Percentiles rank a stretch among this genome's conserved stretches.
Evolutionary conservation across 2,329 filamentous ascomycete genomes (phyloP).

Genomic region (Sordariomycetes sp.): DNA sequence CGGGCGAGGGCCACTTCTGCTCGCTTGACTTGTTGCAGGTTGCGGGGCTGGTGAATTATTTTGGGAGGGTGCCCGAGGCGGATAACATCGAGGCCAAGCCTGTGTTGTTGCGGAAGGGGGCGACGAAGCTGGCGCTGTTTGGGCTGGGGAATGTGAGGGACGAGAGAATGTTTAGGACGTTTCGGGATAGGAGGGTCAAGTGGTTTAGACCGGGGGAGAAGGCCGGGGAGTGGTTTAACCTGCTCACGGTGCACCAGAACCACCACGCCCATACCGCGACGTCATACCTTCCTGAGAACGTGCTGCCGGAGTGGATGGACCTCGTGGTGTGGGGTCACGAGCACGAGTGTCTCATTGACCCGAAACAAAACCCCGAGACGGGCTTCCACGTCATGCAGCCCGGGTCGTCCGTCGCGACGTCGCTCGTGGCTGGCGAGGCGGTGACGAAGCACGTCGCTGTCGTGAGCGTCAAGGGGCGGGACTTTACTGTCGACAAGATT

Average conservation of each 20-base stretch:
- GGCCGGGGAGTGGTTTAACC: slow-evolving; percentile 69
- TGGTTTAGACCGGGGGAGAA: slow-evolving; percentile 79
- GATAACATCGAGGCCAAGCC: slow-evolving; percentile 92
- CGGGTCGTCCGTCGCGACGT: slow-evolving; percentile 91
- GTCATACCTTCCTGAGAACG: slow-evolving; percentile 86
- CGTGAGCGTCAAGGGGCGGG: slow-evolving; percentile 66
- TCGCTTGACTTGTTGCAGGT: slow-evolving; percentile 85
- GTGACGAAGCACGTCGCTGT: slow-evolving; percentile 85
- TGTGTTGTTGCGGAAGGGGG: slow-evolving; percentile 82
- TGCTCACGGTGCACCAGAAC: slow-evolving; percentile 92
- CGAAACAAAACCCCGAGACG: slow-evolving; percentile 69
- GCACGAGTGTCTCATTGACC: slow-evolving; percentile 89
- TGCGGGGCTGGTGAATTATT: slow-evolving; percentile 89
- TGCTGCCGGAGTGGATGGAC: slow-evolving; percentile 82
- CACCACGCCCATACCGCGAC: slow-evolving; percentile 86
- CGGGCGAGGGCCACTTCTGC: slow-evolving; percentile 86
- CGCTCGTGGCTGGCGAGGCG: slow-evolving; percentile 77
- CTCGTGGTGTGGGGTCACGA: slow-evolving; percentile 95
- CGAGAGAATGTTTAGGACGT: slow-evolving; percentile 87
- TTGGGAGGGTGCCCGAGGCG: slow-evolving; percentile 78
- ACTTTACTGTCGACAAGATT: slow-evolving; percentile 70
- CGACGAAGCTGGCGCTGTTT: slow-evolving; percentile 84
- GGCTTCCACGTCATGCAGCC: slow-evolving; percentile 96
- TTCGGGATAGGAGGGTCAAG: slow-evolving; percentile 83
- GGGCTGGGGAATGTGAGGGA: slow-evolving; percentile 94